Evolutionary conservation across 75 land plant species (phyloP), one percentile per base, ranked within the genome.

Genomic region (Picea glauca): DNA sequence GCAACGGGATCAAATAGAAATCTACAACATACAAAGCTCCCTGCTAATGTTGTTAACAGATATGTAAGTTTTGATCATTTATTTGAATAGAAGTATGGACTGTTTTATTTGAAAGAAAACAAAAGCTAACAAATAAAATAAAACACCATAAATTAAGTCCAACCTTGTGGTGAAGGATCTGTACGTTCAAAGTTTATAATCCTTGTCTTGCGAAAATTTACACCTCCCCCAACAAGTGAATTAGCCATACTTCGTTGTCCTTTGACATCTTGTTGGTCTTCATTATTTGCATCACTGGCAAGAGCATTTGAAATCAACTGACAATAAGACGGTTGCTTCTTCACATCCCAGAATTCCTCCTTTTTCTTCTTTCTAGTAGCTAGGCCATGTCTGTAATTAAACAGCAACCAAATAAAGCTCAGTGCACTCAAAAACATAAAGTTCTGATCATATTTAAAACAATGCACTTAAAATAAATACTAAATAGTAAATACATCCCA

Each of bases 131-230:
- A 50, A 8, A 50, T 1, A 50, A 50, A 50, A 50, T 50, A 50
- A 50, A 1, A 50, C 54, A 50, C 54, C 9, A 8, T 50, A 8
- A 50, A 50, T 50, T 50, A 9, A 12, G 67, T 60, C 78, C 58
- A 75, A 92, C 95, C 95, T 87, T 87, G 95, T 30, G 43, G 23
- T 1, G 75, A 54, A 20, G 43, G 86, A 38, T 92, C 93, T 33
- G 76, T 18, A n/a, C 75, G 88, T 60, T 66, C 58, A 78, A 91
- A 94, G 50, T 58, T 82, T 64, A 97, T 26, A 56, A 82, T 86
- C 62, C 99, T 87, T 9, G 81, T 86, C 80, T 97, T 97, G 65
- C 84, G 85, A 77, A 62, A 72, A 78, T 97, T 94, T 74, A 95
- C 85, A 76, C 87, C 93, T 12, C 95, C 96, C 72, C 91, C 91